A percentile compares a stretch with the other conserved stretches of the same genome.
Evolutionary conservation across 1,284 basidiomycete genomes (phyloP).

Genomic region (Moesziomyces globuligerus): DNA sequence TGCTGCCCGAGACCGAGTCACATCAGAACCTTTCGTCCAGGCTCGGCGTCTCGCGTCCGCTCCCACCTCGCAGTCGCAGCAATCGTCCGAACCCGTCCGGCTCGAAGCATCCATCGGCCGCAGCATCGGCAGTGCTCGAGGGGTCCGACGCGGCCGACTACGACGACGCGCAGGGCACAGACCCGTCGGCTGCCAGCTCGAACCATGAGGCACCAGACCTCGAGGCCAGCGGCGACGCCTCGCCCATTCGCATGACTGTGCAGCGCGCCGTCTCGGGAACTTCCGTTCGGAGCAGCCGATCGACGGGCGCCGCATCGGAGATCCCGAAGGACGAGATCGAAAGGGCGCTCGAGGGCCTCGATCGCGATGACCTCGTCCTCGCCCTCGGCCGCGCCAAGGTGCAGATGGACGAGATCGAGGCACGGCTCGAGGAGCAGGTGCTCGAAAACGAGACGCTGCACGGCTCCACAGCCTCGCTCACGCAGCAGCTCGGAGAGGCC

Average conservation of each 20-base stretch:
- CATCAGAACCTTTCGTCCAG: constrained; percentile 41
- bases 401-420: constrained; percentile 57
- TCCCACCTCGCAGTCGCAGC: constrained; percentile 31
- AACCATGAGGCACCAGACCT: constrained; percentile 12
- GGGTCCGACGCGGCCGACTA: not conserved
- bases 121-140: constrained; percentile 1
- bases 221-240: constrained; percentile 36
- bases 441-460: constrained; percentile 50
- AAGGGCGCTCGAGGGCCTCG: constrained; percentile 47
- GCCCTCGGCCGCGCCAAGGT: constrained; percentile 57
- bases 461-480: constrained; percentile 21
- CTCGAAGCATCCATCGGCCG: constrained; percentile 1
- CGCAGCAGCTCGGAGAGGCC: constrained; percentile 29
- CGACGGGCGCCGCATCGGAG: constrained; percentile 16
- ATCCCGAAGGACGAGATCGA: constrained; percentile 58
- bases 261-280: constrained; percentile 26
- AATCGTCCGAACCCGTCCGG: constrained; percentile 7
- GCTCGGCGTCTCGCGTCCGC: constrained; percentile 32
- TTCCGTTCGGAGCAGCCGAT: constrained; percentile 27
- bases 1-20: constrained; percentile 37
- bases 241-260: constrained; percentile 18
- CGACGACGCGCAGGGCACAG: constrained; percentile 17
- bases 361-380: constrained; percentile 52
- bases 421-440: constrained; percentile 39
- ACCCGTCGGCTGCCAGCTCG: constrained; percentile 16